Evolutionary conservation across 305 asterid genomes (phyloP).

Genomic region (Rubia peregrina): DNA sequence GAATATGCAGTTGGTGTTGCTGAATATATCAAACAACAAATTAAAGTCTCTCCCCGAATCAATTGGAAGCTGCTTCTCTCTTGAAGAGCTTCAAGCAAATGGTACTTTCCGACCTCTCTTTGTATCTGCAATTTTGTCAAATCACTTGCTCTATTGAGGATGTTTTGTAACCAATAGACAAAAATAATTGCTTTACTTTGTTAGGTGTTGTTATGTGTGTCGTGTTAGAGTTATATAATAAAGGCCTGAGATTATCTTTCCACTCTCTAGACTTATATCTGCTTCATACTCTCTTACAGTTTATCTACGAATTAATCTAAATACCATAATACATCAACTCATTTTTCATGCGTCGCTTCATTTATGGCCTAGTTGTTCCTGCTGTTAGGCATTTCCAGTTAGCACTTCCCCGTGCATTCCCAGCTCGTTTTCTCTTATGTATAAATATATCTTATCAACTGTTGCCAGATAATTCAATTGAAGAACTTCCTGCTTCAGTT

Average conservation of each 20-base stretch:
- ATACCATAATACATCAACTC: background rate
- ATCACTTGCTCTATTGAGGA: background rate
- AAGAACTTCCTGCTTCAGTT: slow-evolving; percentile 78
- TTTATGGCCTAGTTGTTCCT: background rate
- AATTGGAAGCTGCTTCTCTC: slow-evolving; percentile 87
- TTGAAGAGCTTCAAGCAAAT: slow-evolving; percentile 94
- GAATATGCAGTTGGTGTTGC: slow-evolving; percentile 67
- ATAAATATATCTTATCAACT: slow-evolving; percentile 7
- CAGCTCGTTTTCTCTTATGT: background rate
- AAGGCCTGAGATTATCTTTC: too few relatives aligned
- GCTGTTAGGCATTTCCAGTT: background rate
- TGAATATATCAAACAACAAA: slow-evolving; percentile 84
- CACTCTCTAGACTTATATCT: too few relatives aligned
- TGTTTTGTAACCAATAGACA: background rate
- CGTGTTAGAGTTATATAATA: background rate
- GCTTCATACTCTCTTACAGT: too few relatives aligned
- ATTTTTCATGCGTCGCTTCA: background rate
- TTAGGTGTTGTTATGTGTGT: background rate
- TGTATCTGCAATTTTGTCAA: background rate
- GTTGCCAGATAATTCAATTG: slow-evolving; percentile 68
- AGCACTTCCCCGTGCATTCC: slow-evolving; percentile 5
- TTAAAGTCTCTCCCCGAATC: slow-evolving; percentile 83
- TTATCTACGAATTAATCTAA: too few relatives aligned
- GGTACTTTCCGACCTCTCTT: slow-evolving; percentile 41
- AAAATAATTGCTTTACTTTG: background rate